phyloP scores from a whole-genome alignment of 345 rosid genomes.

The Boechera retrofracta region DNA sequence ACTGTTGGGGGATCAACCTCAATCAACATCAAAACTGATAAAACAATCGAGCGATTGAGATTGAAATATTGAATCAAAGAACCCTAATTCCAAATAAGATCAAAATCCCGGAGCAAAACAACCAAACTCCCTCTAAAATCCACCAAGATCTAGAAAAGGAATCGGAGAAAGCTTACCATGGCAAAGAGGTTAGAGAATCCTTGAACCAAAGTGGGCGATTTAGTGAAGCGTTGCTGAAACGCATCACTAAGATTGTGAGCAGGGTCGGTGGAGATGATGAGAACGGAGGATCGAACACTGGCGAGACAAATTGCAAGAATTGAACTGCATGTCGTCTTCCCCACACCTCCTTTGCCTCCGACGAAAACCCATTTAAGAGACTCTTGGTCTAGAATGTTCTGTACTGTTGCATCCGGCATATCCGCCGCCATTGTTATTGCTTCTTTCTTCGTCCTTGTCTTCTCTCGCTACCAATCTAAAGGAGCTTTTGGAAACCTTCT shows the following conservation, averaged over 20 bases:
- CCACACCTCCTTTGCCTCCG: conserved; percentile 99
- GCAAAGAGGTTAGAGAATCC: conserved; percentile 95
- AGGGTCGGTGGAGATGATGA: conserved; percentile 98
- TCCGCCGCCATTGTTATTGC: conserved; percentile 43
- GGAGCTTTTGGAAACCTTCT: no score
- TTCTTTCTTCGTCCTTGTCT: conserved; percentile 10
- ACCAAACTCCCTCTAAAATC: conserved; percentile 22
- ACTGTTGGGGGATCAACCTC: background rate
- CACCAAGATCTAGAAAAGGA: conserved; percentile 19
- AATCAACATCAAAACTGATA: background rate
- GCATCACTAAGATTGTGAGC: conserved; percentile 99
- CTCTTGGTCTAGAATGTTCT: conserved; percentile 86
- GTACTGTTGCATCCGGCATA: conserved; percentile 70
- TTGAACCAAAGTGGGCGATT: conserved; percentile 82
- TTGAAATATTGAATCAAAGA: background rate
- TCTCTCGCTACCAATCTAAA: conserved; percentile 17
- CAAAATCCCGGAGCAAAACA: background rate
- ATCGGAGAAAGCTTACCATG: conserved; percentile 58
- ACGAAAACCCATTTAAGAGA: conserved; percentile 97
- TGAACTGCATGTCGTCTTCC: conserved; percentile 98
- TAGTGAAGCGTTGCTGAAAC: conserved; percentile 95
- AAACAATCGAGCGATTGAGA: conserved; percentile 1
- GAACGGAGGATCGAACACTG: conserved; percentile 82
- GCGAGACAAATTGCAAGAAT: conserved; percentile 82
- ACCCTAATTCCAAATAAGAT: conserved; percentile 13